Percentiles rank a stretch among this genome's conserved stretches.
Conservation (phyloP, 345 rosid species). For the Nephelium lappaceum region DNA sequence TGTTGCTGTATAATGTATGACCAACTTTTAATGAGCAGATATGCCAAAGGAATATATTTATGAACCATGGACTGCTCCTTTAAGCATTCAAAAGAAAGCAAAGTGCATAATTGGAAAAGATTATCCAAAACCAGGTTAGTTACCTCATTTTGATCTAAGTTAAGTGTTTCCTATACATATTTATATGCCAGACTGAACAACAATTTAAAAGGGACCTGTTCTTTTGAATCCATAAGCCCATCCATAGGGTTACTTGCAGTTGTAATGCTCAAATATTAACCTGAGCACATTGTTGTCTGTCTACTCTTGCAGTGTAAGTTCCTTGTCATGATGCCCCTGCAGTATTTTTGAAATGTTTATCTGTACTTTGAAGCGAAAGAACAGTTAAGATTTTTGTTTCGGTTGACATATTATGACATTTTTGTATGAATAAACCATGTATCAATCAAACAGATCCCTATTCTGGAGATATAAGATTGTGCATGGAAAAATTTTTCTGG, state of each 20-base stretch:
- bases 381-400: background rate
- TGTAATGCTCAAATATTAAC: background rate
- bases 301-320: background rate
- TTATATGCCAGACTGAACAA: background rate
- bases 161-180: background rate
- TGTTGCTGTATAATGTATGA: slow-evolving; percentile 8
- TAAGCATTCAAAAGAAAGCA: slow-evolving; percentile 75
- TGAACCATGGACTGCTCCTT: slow-evolving; percentile 96
- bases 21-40: slow-evolving; percentile 44
- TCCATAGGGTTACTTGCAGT: background rate
- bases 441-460: background rate
- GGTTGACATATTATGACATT: background rate
- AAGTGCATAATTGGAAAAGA: slow-evolving; percentile 85
- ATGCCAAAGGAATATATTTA: slow-evolving; percentile 95
- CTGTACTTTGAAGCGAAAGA: background rate
- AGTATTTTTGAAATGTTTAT: background rate
- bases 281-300: background rate
- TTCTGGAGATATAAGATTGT: background rate
- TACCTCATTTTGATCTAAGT: background rate
- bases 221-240: background rate
- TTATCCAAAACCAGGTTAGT: slow-evolving; percentile 86
- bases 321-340: background rate
- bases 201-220: background rate
- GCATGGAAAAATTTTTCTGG: background rate
- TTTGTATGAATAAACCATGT: background rate